Evolutionary conservation across 441 rosid genomes (phyloP), one percentile per base, ranked within the genome.

Genomic region (Gossypium trilobum): DNA sequence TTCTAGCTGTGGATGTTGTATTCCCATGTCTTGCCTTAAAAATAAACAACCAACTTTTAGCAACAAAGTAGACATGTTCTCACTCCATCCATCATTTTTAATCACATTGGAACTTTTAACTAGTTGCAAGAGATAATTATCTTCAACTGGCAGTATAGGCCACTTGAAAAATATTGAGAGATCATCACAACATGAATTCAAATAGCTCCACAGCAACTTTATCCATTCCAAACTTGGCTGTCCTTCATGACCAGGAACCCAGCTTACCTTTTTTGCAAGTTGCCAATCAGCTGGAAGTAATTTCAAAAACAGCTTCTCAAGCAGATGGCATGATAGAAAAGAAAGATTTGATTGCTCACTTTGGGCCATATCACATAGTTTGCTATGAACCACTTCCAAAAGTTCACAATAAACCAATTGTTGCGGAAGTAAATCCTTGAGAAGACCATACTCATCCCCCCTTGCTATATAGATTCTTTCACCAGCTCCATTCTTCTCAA

Each of bases 81-180:
- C 99, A 74, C 96, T 95, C 99, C 97, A 95, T 14, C 97, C 97
- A 78, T 88, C 91, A 83, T 86, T 89, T 78, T 74, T 86, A 68
- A 95, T 82, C 76, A 95, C 93, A 76, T 83, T 81, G 60, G 99
- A 91, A 80, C 86, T 89, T 80, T 89, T 85, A 81, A 82, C 82
- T 71, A 95, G 85, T 80, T 76, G 90, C 87, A 88, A 78, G 70
- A 95, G 96, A 82, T 67, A 82, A 81, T 36, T 76, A 73, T 87
- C 91, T 72, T 87, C 96, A 76, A 89, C 92, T 73, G 99, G 99
- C 80, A 95, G 79, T 86, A 95, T 88, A 70, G 99, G 99, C 99
- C 99, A 95, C 84, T 85, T 95, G 4, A 89, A 82, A 87, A 95
- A 95, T 78, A 89, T 72, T 73, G 89, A 86, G 65, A 95, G 98